Base-by-base conservation (phyloP, 2,329 filamentous ascomycete genomes). In the Xylariaceae sp. region DNA sequence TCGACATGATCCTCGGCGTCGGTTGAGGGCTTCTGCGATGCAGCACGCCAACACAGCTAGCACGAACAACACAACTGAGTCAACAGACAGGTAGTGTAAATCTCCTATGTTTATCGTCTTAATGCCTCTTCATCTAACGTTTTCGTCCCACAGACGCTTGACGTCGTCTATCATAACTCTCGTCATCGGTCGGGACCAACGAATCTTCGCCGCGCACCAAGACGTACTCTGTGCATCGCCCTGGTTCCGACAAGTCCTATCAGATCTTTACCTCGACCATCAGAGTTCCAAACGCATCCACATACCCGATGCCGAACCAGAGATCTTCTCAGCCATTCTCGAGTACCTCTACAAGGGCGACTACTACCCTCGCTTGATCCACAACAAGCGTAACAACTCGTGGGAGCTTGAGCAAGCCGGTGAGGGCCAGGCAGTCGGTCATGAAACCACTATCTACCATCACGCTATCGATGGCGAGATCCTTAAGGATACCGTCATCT, bases 311-410 rank as follows among this genome's bases (percentile, higher is more conserved):
- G 92, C 96, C 74, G 88, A 92, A 67, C 91, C 92, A 17, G 91
- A 96, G 73, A 88, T 96, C 69, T 92, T 97, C 74, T 95, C 90
- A 6, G 92, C 88, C 4, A 82, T 97, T 9, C 85, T 97, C 58
- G 92, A 97, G 72, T 96, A 88, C 67, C 85, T 97, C 58, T 95
- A 95, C 82, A 95, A 95, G 76, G 92, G 92, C 64, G 92, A 96
- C 75, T 96, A 96, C 77, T 92, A 88, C 67, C 92, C 92, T 2
- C 88, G 88, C 15, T 81, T 96, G 23, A 76, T 90, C 58, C 90
- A 91, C 75, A 90, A 93, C 77, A 91, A 92, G 78, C 86, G 87
- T 64, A 83, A 84, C 57, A 86, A 90, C 73, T 87, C 84, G 55
- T 96, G 90, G 88, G 87, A 89, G 71, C 78, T 96, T n/a, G 91